Evolutionary conservation across 179 eudicot genomes (phyloP), one percentile per base, ranked within the genome.

Genomic region (Beta corolliflora): DNA sequence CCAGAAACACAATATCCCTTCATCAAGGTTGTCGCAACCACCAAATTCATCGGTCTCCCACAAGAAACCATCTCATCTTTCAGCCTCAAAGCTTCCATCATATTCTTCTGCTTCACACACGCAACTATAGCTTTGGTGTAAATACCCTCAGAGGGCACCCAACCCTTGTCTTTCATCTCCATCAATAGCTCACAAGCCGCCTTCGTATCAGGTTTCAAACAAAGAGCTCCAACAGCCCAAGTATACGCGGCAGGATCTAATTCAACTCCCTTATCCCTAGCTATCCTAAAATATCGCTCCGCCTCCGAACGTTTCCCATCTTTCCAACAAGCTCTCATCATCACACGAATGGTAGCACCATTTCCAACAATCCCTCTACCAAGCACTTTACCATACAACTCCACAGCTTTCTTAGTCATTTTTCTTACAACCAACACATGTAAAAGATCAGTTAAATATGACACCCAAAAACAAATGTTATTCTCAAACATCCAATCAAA

Each of bases 81-180:
- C 29, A 91, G 65, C 79, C 81, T 87, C 86, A 91, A 85, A 41
- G 95, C 97, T 66, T 80, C 89, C 25, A 4, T 76, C 85, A 93
- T 70, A 65, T 88, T 83, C 59, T 83, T 81, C 73, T 87, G 86
- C 83, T 89, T 91, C 81, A 90, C 89, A 79, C 85, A 90, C 16
- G 92, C 91, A 16, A 56, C 14, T 15, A 75, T 75, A 75, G 77
- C 77, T 31, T 41, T 9, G 3, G 91, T 88, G 76, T 53, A 93
- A 3, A 91, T 81, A 54, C 88, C 87, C 83, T 85, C 87, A 23
- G 92, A 86, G 54, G 97, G 98, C 80, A 84, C 85, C 91, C 87
- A 94, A 16, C 96, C 94, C 82, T 73, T 83, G 70, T 83, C 86
- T 81, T 86, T 91, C 95, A 91, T 93, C 87, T 93, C 93, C 80